These are phyloP conservation scores for Trifolium fragiferum DNA, from an alignment of 306 rosid species.

Conservation along the genomic window DNA sequence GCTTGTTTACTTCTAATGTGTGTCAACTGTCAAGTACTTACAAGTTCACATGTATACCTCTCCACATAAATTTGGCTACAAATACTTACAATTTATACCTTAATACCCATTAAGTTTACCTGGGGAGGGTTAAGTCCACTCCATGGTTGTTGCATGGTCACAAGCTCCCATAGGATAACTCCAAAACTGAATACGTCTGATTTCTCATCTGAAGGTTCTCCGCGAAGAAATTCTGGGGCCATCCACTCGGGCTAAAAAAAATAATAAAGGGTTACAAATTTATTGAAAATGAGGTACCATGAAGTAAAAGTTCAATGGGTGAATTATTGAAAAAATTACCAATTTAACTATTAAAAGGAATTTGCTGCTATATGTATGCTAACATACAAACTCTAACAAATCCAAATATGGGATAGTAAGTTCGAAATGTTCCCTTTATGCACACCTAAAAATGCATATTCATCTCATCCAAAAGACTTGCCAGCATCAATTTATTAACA, in stretches of 20 bases:
- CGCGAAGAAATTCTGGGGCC: conserved; percentile 99
- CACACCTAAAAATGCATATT: conserved; percentile 5
- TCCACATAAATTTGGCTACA: conserved; percentile 22
- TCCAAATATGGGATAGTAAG: conserved; percentile 3
- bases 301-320: conserved; percentile 52
- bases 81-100: conserved; percentile 26
- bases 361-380: conserved; percentile 14
- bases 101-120: conserved; percentile 53
- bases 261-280: conserved; percentile 58
- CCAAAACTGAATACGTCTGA: conserved; percentile 97
- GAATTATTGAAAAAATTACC: conserved; percentile 50
- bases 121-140: conserved; percentile 87
- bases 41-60: too few relatives aligned
- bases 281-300: conserved; percentile 47
- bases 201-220: conserved; percentile 95
- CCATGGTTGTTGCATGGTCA: conserved; percentile 96
- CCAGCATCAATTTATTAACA: conserved; percentile 10
- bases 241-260: conserved; percentile 98
- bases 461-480: conserved; percentile 15
- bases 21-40: too few relatives aligned
- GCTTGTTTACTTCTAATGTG: too few relatives aligned
- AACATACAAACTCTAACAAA: conserved; percentile 2
- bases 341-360: conserved; percentile 35
- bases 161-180: conserved; percentile 94
- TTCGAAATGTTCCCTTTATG: not conserved